Conservation (phyloP, 2,329 filamentous ascomycete species). For the Trichoderma breve region DNA sequence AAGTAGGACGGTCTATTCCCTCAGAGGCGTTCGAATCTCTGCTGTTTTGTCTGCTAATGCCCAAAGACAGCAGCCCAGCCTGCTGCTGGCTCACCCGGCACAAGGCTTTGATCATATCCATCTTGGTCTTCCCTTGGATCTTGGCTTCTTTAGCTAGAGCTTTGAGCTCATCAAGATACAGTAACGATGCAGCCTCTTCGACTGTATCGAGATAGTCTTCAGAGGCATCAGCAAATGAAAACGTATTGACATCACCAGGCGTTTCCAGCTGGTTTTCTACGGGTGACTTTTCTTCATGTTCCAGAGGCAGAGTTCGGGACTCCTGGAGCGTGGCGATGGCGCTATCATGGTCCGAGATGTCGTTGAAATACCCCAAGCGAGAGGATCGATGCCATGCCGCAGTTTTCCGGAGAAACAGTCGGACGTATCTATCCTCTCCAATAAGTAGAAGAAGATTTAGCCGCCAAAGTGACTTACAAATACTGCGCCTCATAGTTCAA, state of each 20-base stretch:
- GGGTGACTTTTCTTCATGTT: slow-evolving; percentile 14
- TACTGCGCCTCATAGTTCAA: slow-evolving; percentile 86
- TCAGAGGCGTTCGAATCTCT: slow-evolving; percentile 52
- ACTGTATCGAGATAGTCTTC: slow-evolving; percentile 70
- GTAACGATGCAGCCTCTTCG: slow-evolving; percentile 77
- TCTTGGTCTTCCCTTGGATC: slow-evolving; percentile 83
- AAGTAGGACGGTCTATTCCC: slow-evolving; percentile 37
- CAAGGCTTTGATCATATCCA: slow-evolving; percentile 72
- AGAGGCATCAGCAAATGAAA: slow-evolving; percentile 79
- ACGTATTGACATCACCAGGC: slow-evolving; percentile 51
- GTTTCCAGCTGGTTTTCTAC: slow-evolving; percentile 36
- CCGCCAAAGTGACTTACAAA: slow-evolving; percentile 56
- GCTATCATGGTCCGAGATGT: slow-evolving; percentile 70
- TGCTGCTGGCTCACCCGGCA: slow-evolving; percentile 73
- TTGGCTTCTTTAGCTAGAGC: slow-evolving; percentile 80
- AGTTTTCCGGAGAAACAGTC: slow-evolving; percentile 88
- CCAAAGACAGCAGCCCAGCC: slow-evolving; percentile 67
- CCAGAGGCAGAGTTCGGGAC: slow-evolving; percentile 51
- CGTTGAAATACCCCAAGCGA: slow-evolving; percentile 74
- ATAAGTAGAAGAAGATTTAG: background rate
- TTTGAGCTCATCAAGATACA: slow-evolving; percentile 88
- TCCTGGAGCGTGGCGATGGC: slow-evolving; percentile 66
- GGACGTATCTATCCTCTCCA: slow-evolving; percentile 66
- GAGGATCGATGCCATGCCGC: slow-evolving; percentile 85
- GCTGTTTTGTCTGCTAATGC: slow-evolving; percentile 63